phyloP scores from a whole-genome alignment of 352 stramenopile species.

The Phytophthora nicotianae region DNA sequence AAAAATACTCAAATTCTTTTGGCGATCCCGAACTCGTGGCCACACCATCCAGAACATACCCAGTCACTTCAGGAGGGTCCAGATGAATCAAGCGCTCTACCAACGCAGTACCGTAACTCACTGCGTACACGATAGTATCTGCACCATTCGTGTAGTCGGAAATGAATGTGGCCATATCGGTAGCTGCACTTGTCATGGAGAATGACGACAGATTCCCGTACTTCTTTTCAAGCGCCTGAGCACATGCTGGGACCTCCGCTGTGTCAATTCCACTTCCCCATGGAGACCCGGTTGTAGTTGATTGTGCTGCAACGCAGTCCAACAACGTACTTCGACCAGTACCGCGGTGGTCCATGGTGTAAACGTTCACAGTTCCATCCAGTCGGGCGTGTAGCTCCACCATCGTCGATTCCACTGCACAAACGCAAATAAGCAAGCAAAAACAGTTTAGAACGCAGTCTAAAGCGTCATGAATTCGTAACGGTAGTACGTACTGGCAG shows the following conservation, averaged over 20 bases:
- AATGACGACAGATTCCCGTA: constrained; percentile 52
- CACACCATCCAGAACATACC: constrained; percentile 58
- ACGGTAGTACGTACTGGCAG: constrained; percentile 40
- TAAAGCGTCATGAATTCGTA: no score
- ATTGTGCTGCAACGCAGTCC: constrained; percentile 48
- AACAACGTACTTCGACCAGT: constrained; percentile 48
- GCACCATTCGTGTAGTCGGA: constrained; percentile 27
- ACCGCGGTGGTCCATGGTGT: constrained; percentile 64
- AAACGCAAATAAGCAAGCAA: constrained; percentile 2
- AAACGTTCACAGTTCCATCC: constrained; percentile 47
- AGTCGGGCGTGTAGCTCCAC: constrained; percentile 31
- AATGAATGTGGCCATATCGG: constrained; percentile 45
- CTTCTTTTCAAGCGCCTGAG: constrained; percentile 42
- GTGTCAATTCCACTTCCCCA: constrained; percentile 26
- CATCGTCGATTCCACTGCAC: constrained; percentile 50
- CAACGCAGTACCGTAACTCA: constrained; percentile 55
- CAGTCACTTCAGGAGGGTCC: constrained; percentile 37
- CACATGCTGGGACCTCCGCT: constrained; percentile 41
- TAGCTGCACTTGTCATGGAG: constrained; percentile 51
- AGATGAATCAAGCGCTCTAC: constrained; percentile 63
- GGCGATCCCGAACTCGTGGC: constrained; percentile 39
- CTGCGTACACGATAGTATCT: constrained; percentile 43
- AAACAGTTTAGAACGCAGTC: no score
- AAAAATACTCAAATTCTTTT: constrained; percentile 40
- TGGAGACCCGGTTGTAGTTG: constrained; percentile 40